These are phyloP conservation scores for Penicillium glabrum DNA, from an alignment of 2,329 filamentous ascomycete species.

Conservation along the genomic window DNA sequence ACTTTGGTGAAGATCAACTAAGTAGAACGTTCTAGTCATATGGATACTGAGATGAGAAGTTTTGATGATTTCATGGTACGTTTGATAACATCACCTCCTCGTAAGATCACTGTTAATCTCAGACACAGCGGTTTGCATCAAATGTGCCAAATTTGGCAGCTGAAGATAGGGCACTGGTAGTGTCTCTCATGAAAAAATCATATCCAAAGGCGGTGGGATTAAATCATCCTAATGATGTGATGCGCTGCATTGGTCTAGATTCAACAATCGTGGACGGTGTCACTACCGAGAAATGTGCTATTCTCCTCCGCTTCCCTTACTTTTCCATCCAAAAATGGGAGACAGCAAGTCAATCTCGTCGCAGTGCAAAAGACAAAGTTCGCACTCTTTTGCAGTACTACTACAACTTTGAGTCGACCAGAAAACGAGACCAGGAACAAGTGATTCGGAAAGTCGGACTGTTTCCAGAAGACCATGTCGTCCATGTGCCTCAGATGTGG, in stretches of 20 bases:
- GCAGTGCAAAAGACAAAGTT: not conserved
- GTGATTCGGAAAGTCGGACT: not conserved
- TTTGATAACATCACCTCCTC: not conserved
- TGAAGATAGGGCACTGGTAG: slow-evolving; percentile 7
- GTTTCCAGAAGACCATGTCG: not conserved
- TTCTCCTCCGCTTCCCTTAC: slow-evolving; percentile 1
- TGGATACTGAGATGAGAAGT: not conserved
- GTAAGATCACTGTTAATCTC: not conserved
- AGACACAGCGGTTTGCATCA: slow-evolving; percentile 8
- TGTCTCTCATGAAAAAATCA: slow-evolving; percentile 2
- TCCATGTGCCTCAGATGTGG: not conserved
- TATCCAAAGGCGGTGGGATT: not conserved
- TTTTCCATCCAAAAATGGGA: not conserved
- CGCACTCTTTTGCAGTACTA: not conserved
- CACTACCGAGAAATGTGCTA: slow-evolving; percentile 5
- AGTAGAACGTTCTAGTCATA: not conserved
- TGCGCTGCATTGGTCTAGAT: slow-evolving; percentile 5
- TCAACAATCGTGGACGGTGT: not conserved
- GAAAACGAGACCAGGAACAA: not conserved
- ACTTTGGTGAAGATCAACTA: not conserved
- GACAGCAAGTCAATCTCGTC: not conserved
- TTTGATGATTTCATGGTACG: not conserved
- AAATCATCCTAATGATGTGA: not conserved
- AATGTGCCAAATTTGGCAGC: slow-evolving; percentile 2
- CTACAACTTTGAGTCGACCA: not conserved